Evolutionary conservation across 2,329 filamentous ascomycete species (phyloP).

Genomic region (Arthrobotrys musiformis): DNA sequence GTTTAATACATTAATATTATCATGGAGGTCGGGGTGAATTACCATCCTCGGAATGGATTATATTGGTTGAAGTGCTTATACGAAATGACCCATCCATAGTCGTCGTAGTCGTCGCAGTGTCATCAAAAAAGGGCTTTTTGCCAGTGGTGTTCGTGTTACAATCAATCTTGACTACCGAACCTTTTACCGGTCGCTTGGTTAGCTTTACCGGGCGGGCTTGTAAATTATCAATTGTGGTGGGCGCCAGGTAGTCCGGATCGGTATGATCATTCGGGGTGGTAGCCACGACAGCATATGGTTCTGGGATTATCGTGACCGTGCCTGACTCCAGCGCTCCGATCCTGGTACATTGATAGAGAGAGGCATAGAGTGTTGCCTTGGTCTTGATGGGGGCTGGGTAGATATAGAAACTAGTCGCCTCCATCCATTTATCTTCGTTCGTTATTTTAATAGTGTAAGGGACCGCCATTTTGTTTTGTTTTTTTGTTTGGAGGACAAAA

Average conservation of each 20-base stretch:
- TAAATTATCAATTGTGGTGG: not conserved
- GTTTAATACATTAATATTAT: not conserved
- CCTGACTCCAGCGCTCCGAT: not conserved
- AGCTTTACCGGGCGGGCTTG: constrained; percentile 12
- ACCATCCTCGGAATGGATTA: not conserved
- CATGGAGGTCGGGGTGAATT: not conserved
- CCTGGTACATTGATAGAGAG: constrained; percentile 4
- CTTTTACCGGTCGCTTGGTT: constrained; percentile 32
- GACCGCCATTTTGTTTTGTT: constrained; percentile 5
- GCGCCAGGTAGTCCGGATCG: not conserved
- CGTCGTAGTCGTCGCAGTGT: not conserved
- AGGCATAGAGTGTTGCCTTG: not conserved
- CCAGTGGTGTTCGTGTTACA: not conserved
- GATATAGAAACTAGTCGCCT: not conserved
- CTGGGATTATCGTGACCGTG: not conserved
- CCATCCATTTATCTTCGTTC: constrained; percentile 13
- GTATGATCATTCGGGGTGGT: not conserved
- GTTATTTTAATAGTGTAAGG: constrained; percentile 15
- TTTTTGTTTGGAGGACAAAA: no score
- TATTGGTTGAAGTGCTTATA: constrained; percentile 13
- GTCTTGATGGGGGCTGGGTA: constrained; percentile 4
- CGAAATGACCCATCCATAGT: constrained; percentile 30
- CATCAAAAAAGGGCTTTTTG: constrained; percentile 17
- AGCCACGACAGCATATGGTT: constrained; percentile 8
- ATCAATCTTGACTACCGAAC: constrained; percentile 27